Conservation (phyloP, 139 green algal genomes). For the Chlamydomonas schloesseri region DNA sequence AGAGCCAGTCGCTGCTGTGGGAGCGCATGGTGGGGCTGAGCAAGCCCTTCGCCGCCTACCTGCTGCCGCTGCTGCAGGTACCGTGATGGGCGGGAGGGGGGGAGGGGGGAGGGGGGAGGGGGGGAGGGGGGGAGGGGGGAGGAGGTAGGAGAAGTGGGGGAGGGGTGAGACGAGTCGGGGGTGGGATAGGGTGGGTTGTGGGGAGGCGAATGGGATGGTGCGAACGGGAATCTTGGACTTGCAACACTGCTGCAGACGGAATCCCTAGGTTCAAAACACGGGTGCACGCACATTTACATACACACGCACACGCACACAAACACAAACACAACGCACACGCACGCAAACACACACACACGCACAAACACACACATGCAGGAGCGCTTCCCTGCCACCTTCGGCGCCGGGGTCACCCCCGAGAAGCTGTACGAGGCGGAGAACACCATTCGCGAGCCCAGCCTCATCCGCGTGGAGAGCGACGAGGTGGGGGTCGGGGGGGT, state of each 20-base stretch:
- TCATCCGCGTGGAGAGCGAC: slow-evolving; percentile 92
- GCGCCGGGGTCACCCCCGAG: slow-evolving; percentile 36
- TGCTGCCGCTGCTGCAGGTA: slow-evolving; percentile 56
- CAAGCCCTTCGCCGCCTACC: slow-evolving; percentile 67
- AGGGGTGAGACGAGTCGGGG: too few species aligned
- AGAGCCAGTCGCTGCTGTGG: slow-evolving; percentile 92
- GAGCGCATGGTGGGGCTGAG: slow-evolving; percentile 90
- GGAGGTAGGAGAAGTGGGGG: too few species aligned
- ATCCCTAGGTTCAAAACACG: too few species aligned
- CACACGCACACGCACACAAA: too few species aligned
- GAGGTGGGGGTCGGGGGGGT: slow-evolving; percentile 71
- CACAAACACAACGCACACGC: too few species aligned
- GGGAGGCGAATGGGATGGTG: too few species aligned
- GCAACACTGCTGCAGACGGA: too few species aligned
- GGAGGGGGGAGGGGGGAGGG: background rate
- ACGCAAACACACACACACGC: too few species aligned
- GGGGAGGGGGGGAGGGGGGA: background rate
- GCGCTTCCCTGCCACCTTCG: slow-evolving; percentile 44
- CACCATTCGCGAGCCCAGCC: slow-evolving; percentile 68
- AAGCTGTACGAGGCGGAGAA: slow-evolving; percentile 86
- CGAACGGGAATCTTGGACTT: too few species aligned
- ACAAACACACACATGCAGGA: slow-evolving; percentile 9
- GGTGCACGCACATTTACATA: too few species aligned
- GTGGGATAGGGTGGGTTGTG: too few species aligned
- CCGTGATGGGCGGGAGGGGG: background rate